Evolutionary conservation across 2,329 filamentous ascomycete species (phyloP).

Genomic region (Trichophaea hybrida): DNA sequence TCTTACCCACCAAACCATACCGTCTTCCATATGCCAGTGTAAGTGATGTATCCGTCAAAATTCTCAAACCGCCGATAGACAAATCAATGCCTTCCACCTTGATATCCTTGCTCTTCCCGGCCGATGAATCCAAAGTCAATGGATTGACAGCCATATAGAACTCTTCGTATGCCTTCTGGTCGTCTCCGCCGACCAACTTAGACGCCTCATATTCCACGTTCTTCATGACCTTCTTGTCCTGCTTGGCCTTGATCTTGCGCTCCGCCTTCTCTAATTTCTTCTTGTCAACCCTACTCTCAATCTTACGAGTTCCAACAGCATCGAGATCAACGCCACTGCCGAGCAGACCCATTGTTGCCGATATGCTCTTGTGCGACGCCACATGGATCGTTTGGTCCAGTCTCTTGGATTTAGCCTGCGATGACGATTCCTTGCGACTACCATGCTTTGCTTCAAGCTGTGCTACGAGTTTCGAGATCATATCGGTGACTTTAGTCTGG

Average conservation of each 20-base stretch:
- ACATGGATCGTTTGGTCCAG: conserved; percentile 93
- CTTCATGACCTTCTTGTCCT: conserved; percentile 97
- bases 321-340: conserved; percentile 79
- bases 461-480: conserved; percentile 81
- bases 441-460: conserved; percentile 63
- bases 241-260: conserved; percentile 92
- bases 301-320: conserved; percentile 79
- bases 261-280: conserved; percentile 99
- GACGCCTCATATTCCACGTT: conserved; percentile 97
- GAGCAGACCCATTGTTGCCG: conserved; percentile 79
- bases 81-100: conserved; percentile 95
- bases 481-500: conserved; percentile 61
- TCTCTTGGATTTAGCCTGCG: conserved; percentile 53
- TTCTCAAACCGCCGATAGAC: conserved; percentile 74
- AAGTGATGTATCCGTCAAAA: conserved; percentile 77
- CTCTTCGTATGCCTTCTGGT: conserved; percentile 88
- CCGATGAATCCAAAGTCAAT: conserved; percentile 60
- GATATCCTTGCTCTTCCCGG: conserved; percentile 94
- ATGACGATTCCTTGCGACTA: conserved; percentile 38
- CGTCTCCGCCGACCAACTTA: conserved; percentile 64
- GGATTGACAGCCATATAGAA: conserved; percentile 99
- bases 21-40: conserved; percentile 84
- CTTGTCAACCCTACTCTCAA: conserved; percentile 91
- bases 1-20: conserved; percentile 96
- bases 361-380: conserved; percentile 86